A percentile compares a stretch with the other conserved stretches of the same genome.
Evolutionary conservation across 1,139 yeast species (phyloP).

Genomic region (Suhomyces wounanorum): DNA sequence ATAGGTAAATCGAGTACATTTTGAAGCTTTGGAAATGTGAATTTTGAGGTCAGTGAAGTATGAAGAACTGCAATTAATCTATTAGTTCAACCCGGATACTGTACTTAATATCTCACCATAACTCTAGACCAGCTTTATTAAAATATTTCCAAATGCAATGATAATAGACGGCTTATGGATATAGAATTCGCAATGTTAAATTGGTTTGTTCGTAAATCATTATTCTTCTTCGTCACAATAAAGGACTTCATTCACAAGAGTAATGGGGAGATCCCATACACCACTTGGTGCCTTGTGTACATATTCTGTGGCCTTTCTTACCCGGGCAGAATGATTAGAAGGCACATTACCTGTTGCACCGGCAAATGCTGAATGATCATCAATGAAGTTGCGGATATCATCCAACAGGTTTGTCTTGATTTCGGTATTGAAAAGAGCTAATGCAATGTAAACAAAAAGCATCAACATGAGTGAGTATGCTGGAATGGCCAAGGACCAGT

Average conservation of each 20-base stretch:
- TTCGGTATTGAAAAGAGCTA: conserved; percentile 75
- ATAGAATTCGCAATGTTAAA: too few species aligned
- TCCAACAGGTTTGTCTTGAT: conserved; percentile 60
- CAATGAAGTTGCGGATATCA: conserved; percentile 66
- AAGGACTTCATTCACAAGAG: conserved; percentile 68
- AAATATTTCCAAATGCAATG: too few species aligned
- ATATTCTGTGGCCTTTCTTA: conserved; percentile 30
- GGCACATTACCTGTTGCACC: conserved; percentile 20
- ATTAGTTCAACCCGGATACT: too few species aligned
- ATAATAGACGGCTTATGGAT: too few species aligned
- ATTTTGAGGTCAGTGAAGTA: too few species aligned
- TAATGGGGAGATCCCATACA: conserved; percentile 79
- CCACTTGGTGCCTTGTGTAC: conserved; percentile 69
- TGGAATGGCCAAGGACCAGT: conserved; percentile 86
- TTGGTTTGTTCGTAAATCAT: not conserved
- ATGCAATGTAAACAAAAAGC: conserved; percentile 69
- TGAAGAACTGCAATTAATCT: too few species aligned
- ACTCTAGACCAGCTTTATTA: not conserved
- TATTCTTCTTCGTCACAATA: conserved; percentile 33
- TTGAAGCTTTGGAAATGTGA: too few species aligned
- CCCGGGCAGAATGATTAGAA: conserved; percentile 2
- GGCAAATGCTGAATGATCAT: conserved; percentile 61
- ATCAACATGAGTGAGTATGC: conserved; percentile 66
- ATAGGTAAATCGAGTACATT: too few species aligned
- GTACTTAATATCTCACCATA: too few species aligned